Evolutionary conservation across 139 green algal species (phyloP), one percentile per base, ranked within the genome.

Genomic region (Penium margaritaceum): DNA sequence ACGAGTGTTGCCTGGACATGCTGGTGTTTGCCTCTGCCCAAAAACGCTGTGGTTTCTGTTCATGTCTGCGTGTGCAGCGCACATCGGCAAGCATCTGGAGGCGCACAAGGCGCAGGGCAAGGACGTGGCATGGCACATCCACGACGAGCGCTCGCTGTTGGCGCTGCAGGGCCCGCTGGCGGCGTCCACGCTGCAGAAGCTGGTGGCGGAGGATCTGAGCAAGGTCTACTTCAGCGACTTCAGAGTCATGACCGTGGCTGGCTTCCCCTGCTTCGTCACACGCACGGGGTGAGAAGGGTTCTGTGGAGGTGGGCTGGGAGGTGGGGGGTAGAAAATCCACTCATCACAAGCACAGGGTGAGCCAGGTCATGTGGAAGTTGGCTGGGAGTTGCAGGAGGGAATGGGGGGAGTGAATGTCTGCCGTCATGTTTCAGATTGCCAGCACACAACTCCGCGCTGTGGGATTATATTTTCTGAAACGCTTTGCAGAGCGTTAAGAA

Each of bases 341-440:
- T n/a, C n/a, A n/a, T n/a, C n/a, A 32, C 64, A 75, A 91, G 27
- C 96, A 94, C 83, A 81, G 78, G 1, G 75, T 85, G 36, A 87
- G 84, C 83, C 98, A 99, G 86, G 87, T 88, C 0, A 92, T 90
- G 67, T 98, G 93, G 0, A 61, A 89, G 74, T 70, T 99, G 27
- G 91, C 95, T 79, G 87, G 97, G 60, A 83, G 86, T 33, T 91
- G 98, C 54, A 87, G 94, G 21, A 90, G 90, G 47, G 95, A 92
- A 84, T 27, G 67, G 6, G 92, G 90, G 74, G 68, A 90, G 27
- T 92, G 88, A 0, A 74, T 79, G 2, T 88, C 96, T 1, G 91
- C 91, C 54, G 97, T 97, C 85, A 99, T 98, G 94, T 94, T 94
- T 2, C 98, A 98, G 68, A 91, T 98, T 35, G 85, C 86, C 36